Evolutionary conservation across 345 rosid genomes (phyloP).

Genomic region (Acer yangbiense): DNA sequence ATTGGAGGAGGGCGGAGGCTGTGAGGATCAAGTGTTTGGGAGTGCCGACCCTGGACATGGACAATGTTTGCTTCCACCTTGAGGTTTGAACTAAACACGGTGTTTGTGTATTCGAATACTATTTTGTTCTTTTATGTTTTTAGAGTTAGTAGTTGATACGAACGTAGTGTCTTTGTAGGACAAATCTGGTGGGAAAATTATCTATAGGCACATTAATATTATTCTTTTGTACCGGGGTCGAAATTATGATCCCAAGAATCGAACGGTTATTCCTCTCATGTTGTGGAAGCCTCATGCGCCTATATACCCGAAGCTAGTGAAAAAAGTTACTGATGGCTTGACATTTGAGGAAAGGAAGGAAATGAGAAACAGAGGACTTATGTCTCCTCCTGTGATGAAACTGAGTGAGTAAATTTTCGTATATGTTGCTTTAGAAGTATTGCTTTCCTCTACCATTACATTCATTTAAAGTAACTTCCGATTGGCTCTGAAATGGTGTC

Average conservation of each 20-base stretch:
- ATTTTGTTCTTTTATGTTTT: slow-evolving; percentile 4
- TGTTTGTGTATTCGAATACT: neutral
- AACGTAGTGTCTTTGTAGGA: slow-evolving; percentile 52
- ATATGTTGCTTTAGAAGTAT: neutral
- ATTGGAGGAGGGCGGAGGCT: slow-evolving; percentile 91
- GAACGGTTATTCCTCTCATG: slow-evolving; percentile 77
- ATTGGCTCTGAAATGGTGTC: neutral
- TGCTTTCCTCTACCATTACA: neutral
- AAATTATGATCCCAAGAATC: slow-evolving; percentile 67
- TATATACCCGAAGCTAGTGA: slow-evolving; percentile 77
- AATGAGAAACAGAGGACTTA: slow-evolving; percentile 70
- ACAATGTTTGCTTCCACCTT: slow-evolving; percentile 79
- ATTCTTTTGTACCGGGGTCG: slow-evolving; percentile 76
- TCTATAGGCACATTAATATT: slow-evolving; percentile 63
- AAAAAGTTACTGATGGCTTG: slow-evolving; percentile 70
- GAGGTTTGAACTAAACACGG: slow-evolving; percentile 49
- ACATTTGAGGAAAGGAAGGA: slow-evolving; percentile 88
- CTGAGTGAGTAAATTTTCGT: slow-evolving; percentile 54
- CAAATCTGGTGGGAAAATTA: slow-evolving; percentile 77
- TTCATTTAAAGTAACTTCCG: neutral
- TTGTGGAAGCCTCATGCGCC: slow-evolving; percentile 94
- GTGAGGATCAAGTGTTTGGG: slow-evolving; percentile 94
- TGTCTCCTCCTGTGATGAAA: slow-evolving; percentile 61
- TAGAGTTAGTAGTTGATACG: slow-evolving; percentile 31
- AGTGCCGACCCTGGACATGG: slow-evolving; percentile 93